These are phyloP conservation scores for Ustilago cynodontis DNA, from an alignment of 1,284 basidiomycete species.

Conservation along the genomic window DNA sequence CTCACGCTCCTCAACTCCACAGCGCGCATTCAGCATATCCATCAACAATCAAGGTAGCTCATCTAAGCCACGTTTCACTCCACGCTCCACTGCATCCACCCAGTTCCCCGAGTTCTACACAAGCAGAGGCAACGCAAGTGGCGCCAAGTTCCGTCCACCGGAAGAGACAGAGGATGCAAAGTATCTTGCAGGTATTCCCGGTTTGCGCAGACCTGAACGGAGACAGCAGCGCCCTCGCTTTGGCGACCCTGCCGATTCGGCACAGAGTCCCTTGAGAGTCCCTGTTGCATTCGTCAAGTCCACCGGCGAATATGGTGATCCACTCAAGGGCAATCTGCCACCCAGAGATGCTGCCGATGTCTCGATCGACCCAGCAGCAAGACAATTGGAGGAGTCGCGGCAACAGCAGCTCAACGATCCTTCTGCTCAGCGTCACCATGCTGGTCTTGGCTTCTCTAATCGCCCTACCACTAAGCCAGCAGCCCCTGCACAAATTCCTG, in stretches of 20 bases:
- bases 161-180: conserved; percentile 51
- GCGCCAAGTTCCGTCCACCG: conserved; percentile 41
- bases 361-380: conserved; percentile 10
- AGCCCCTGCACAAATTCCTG: not conserved
- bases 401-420: conserved; percentile 22
- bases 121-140: conserved; percentile 21
- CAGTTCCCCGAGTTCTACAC: conserved; percentile 50
- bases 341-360: conserved; percentile 19
- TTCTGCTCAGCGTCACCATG: conserved; percentile 25
- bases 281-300: conserved; percentile 60
- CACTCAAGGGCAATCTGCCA: conserved; percentile 35
- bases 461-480: conserved; percentile 14
- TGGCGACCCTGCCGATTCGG: conserved; percentile 37
- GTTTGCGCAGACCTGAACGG: conserved; percentile 29
- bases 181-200: conserved; percentile 53
- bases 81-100: conserved; percentile 24
- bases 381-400: conserved; percentile 20
- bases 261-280: conserved; percentile 35
- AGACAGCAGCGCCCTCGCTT: conserved; percentile 31
- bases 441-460: conserved; percentile 54
- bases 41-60: conserved; percentile 2
- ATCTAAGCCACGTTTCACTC: conserved; percentile 25
- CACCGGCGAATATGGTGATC: conserved; percentile 45
- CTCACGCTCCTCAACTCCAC: conserved; percentile 19
- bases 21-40: conserved; percentile 10